Evolutionary conservation across 768 basidiomycete genomes (phyloP).

Genomic region (Austroboletus festivus): DNA sequence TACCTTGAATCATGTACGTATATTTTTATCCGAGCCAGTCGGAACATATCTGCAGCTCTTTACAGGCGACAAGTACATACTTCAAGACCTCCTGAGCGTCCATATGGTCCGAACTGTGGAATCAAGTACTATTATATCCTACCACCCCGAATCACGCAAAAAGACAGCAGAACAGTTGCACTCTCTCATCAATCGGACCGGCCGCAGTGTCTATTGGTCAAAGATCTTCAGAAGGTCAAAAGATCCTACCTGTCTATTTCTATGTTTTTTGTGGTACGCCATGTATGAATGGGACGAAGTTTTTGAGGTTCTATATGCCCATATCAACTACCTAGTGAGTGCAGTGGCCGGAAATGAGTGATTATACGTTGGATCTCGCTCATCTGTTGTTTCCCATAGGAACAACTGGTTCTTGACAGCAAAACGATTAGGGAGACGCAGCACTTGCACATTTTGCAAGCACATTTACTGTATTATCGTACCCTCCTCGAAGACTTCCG

Average conservation of each 20-base stretch:
- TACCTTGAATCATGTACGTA: conserved; percentile 31
- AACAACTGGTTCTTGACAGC: conserved; percentile 40
- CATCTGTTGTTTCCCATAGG: conserved; percentile 30
- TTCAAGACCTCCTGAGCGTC: conserved; percentile 49
- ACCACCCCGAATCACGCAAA: conserved; percentile 23
- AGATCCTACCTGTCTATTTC: conserved; percentile 55
- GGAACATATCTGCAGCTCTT: neutral
- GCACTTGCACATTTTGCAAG: conserved; percentile 54
- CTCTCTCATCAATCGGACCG: conserved; percentile 28
- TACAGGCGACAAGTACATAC: conserved; percentile 19
- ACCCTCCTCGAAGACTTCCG: conserved; percentile 52
- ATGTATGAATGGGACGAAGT: conserved; percentile 63
- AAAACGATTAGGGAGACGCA: conserved; percentile 45
- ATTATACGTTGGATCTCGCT: neutral
- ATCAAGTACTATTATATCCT: conserved; percentile 27
- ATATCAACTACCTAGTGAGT: conserved; percentile 50
- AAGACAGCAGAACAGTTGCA: conserved; percentile 26
- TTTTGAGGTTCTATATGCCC: conserved; percentile 47
- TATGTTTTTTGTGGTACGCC: conserved; percentile 56
- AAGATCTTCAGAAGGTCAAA: conserved; percentile 25
- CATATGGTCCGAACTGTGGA: conserved; percentile 44
- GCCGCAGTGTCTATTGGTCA: conserved; percentile 33
- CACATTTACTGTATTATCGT: conserved; percentile 55
- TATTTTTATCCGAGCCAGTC: neutral
- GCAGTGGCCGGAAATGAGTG: neutral